phyloP scores from a whole-genome alignment of 2,329 filamentous ascomycete genomes.

The Chaetomiaceae sp. region DNA sequence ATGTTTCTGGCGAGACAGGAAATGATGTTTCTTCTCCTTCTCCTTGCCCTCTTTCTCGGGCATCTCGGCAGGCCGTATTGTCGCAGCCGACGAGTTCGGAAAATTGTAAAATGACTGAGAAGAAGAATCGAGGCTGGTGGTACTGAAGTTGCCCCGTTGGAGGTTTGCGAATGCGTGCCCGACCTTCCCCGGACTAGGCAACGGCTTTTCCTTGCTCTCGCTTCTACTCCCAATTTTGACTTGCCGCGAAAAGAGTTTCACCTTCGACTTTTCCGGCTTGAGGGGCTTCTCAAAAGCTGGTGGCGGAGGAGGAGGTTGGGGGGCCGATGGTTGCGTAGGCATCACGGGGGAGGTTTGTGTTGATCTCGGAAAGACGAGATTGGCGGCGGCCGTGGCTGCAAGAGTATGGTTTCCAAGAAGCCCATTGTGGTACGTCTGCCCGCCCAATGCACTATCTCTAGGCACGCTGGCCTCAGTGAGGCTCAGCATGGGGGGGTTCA shows the following conservation, averaged over 20 bases:
- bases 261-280: constrained; percentile 68
- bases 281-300: constrained; percentile 53
- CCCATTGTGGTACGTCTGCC: constrained; percentile 56
- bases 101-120: constrained; percentile 65
- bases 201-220: constrained; percentile 60
- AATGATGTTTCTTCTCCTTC: constrained; percentile 75
- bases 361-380: constrained; percentile 67
- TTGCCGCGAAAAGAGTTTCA: constrained; percentile 75
- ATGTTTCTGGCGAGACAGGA: constrained; percentile 73
- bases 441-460: constrained; percentile 51
- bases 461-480: constrained; percentile 62
- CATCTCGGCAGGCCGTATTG: constrained; percentile 61
- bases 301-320: constrained; percentile 36
- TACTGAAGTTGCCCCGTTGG: constrained; percentile 65
- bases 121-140: constrained; percentile 64
- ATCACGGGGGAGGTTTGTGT: constrained; percentile 49
- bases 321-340: constrained; percentile 29
- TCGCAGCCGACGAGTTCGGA: constrained; percentile 72
- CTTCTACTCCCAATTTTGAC: constrained; percentile 70
- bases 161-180: constrained; percentile 62
- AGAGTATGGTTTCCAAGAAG: constrained; percentile 56
- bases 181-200: constrained; percentile 70
- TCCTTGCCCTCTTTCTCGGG: constrained; percentile 56
- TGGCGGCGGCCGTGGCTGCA: constrained; percentile 67
- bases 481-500: constrained; percentile 59